Evolutionary conservation across 805 yeast species (phyloP).

Genomic region (Ogataea polymorpha): DNA sequence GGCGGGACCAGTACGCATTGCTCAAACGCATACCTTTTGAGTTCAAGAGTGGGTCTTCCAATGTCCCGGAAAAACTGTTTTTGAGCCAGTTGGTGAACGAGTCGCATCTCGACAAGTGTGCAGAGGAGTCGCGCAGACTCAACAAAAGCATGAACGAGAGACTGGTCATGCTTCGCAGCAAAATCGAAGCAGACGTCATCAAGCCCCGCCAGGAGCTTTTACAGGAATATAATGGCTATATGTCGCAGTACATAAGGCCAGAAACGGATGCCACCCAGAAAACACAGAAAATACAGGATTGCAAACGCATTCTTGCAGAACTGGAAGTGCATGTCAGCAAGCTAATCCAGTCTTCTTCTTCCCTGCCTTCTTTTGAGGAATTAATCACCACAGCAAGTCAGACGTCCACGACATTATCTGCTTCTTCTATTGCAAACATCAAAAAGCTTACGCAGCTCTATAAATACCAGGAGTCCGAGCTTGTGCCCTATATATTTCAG

Average conservation of each 20-base stretch:
- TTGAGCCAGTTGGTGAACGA: constrained; percentile 36
- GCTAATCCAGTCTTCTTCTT: constrained; percentile 21
- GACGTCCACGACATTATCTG: constrained; percentile 27
- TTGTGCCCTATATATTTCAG: constrained; percentile 33
- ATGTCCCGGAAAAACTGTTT: constrained; percentile 15
- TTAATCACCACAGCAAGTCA: constrained; percentile 29
- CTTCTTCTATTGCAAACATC: constrained; percentile 25
- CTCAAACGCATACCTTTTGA: constrained; percentile 28
- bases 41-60: constrained; percentile 14
- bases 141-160: constrained; percentile 18
- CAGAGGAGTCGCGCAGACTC: constrained; percentile 30
- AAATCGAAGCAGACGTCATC: constrained; percentile 37
- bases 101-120: constrained; percentile 28
- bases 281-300: constrained; percentile 16
- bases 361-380: constrained; percentile 30
- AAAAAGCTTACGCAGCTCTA: constrained; percentile 20
- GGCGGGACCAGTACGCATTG: constrained; percentile 35
- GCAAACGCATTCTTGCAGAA: constrained; percentile 20
- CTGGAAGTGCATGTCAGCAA: constrained; percentile 24
- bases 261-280: constrained; percentile 10
- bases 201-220: constrained; percentile 37
- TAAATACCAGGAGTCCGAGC: constrained; percentile 17
- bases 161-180: constrained; percentile 31
- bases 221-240: constrained; percentile 38
- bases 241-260: constrained; percentile 34